A percentile compares a stretch with the other conserved stretches of the same genome.
phyloP scores from a whole-genome alignment of 345 rosid species.

The Linum trigynum region DNA sequence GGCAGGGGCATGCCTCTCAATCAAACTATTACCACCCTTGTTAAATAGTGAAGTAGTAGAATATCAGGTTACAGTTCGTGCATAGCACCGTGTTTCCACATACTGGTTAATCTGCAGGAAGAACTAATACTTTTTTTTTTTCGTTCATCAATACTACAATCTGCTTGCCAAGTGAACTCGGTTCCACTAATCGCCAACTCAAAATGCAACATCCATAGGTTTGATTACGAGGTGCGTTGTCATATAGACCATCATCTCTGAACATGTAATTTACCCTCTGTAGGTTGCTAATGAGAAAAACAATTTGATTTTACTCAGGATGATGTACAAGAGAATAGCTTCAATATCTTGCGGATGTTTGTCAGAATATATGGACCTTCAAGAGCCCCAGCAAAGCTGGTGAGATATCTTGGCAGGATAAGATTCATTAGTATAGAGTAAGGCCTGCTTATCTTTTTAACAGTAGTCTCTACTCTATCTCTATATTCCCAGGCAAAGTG shows the following conservation, averaged over 20 bases:
- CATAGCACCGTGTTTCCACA: not conserved
- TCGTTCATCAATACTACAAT: conserved; percentile 11
- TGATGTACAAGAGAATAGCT: conserved; percentile 69
- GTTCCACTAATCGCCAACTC: conserved; percentile 14
- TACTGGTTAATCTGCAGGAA: not conserved
- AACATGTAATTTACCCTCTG: not conserved
- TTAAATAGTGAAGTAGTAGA: not conserved
- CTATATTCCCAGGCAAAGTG: conserved; percentile 43
- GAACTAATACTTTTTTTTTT: not conserved
- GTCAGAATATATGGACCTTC: conserved; percentile 64
- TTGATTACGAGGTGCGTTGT: conserved; percentile 67
- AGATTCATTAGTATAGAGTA: not conserved
- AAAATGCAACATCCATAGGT: conserved; percentile 34
- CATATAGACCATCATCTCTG: conserved; percentile 2
- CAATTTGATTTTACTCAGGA: conserved; percentile 38
- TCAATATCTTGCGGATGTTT: conserved; percentile 78
- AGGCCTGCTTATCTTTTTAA: not conserved
- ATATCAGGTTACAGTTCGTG: not conserved
- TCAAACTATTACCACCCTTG: not conserved
- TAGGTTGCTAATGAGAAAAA: conserved; percentile 1
- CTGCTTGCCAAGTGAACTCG: conserved; percentile 18
- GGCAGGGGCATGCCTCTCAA: conserved; percentile 2
- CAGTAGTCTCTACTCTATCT: not conserved
- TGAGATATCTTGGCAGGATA: conserved; percentile 22
- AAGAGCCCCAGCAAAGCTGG: conserved; percentile 61